Evolutionary conservation across 768 basidiomycete species (phyloP).

Genomic region (Tylopilus vinaceipallidus): DNA sequence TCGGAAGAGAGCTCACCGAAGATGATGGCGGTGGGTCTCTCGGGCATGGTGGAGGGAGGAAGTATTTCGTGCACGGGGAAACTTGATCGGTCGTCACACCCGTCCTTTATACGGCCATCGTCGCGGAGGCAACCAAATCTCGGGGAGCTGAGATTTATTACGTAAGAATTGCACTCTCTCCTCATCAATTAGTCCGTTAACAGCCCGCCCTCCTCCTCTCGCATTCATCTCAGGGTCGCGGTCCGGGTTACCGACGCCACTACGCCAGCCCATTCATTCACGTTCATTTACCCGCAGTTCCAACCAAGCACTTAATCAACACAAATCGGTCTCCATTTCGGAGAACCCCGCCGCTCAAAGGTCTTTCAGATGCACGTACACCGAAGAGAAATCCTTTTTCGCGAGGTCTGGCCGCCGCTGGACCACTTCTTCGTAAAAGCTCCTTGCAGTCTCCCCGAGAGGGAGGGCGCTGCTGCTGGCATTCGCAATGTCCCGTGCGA

Average conservation of each 20-base stretch:
- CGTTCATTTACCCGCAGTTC: too few species aligned
- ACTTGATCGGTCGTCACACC: conserved; percentile 22
- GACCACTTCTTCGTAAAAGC: conserved; percentile 59
- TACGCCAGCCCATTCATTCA: too few species aligned
- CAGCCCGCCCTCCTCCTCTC: too few species aligned
- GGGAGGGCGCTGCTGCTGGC: conserved; percentile 53
- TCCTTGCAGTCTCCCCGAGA: conserved; percentile 61
- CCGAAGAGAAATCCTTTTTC: conserved; percentile 76
- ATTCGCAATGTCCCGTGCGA: conserved; percentile 65
- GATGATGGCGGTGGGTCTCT: conserved; percentile 67
- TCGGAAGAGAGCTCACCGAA: conserved; percentile 53
- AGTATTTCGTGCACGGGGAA: background rate
- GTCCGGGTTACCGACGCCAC: too few species aligned
- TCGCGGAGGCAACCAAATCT: conserved; percentile 26
- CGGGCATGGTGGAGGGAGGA: conserved; percentile 33
- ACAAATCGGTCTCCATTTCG: conserved; percentile 1
- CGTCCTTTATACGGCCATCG: conserved; percentile 25
- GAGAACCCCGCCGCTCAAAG: conserved; percentile 4
- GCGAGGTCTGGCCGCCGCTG: conserved; percentile 55
- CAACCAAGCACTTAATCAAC: too few species aligned
- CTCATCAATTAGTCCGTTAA: background rate
- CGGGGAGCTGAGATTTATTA: conserved; percentile 17
- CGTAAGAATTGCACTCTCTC: conserved; percentile 9
- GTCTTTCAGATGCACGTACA: conserved; percentile 61
- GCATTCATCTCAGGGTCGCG: background rate